phyloP scores from a whole-genome alignment of 352 stramenopile species.

The Phytophthora multivora region DNA sequence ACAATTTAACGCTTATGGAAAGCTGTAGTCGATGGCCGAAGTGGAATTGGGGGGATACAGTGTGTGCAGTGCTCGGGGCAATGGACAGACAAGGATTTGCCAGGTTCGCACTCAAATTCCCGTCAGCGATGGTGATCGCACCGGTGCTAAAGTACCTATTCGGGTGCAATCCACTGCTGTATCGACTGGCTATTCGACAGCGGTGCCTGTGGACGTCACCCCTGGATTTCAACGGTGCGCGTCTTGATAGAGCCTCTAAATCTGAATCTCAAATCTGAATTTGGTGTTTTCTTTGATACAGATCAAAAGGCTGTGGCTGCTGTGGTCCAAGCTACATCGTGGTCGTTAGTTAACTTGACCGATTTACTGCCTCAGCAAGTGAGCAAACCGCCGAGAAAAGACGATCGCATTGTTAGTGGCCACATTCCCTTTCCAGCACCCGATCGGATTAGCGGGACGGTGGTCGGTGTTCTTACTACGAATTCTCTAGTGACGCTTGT shows the following conservation, averaged over 20 bases:
- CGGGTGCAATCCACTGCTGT: constrained; percentile 46
- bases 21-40: constrained; percentile 37
- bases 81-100: constrained; percentile 48
- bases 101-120: constrained; percentile 42
- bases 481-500: constrained; percentile 46
- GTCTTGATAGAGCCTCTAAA: too few species aligned
- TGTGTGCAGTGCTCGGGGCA: constrained; percentile 34
- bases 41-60: constrained; percentile 39
- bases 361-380: constrained; percentile 25
- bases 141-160: constrained; percentile 54
- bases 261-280: too few species aligned
- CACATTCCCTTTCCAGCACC: constrained; percentile 38
- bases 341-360: constrained; percentile 34
- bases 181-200: constrained; percentile 39
- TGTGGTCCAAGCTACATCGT: constrained; percentile 35
- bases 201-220: constrained; percentile 46
- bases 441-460: constrained; percentile 29
- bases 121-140: constrained; percentile 34
- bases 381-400: constrained; percentile 30
- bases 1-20: constrained; percentile 37
- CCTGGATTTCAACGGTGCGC: constrained; percentile 36
- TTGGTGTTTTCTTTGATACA: too few species aligned
- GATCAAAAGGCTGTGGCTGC: constrained; percentile 41
- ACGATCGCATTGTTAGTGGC: constrained; percentile 40
- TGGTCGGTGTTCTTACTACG: constrained; percentile 38